Conservation (phyloP, 1,284 basidiomycete species). For the Cryptococcus deneoformans region DNA sequence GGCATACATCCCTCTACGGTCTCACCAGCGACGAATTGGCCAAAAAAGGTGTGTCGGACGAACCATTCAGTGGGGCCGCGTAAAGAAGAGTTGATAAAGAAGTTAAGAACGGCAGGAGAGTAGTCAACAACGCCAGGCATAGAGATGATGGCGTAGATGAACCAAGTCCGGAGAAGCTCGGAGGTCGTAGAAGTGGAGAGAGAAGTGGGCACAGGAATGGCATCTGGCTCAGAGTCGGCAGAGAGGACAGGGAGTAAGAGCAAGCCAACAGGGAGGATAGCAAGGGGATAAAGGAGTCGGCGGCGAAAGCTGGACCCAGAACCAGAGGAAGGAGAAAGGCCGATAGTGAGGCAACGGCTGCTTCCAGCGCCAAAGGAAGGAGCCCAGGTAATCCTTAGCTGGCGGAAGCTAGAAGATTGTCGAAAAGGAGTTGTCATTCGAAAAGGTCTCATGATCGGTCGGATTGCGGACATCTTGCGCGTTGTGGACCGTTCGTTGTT, state of each 20-base stretch:
- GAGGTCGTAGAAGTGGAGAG: background rate
- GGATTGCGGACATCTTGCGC: background rate
- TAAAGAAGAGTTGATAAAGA: constrained; percentile 56
- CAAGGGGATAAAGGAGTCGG: background rate
- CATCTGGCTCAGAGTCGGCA: background rate
- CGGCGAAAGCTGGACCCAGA: background rate
- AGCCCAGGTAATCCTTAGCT: background rate
- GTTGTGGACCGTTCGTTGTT: too few relatives aligned
- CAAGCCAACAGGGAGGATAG: background rate
- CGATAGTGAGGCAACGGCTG: background rate
- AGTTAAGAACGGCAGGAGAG: constrained; percentile 66
- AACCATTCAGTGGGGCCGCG: constrained; percentile 64
- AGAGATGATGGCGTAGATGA: constrained; percentile 77
- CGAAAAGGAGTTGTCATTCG: background rate
- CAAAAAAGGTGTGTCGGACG: constrained; percentile 80
- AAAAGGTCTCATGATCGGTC: background rate
- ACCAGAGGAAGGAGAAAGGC: background rate
- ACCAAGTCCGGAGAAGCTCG: constrained; percentile 62
- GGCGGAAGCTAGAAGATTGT: background rate
- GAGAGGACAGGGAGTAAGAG: background rate
- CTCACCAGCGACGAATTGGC: constrained; percentile 81
- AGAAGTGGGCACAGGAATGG: constrained; percentile 12
- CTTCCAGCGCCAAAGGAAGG: background rate
- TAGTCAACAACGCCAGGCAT: constrained; percentile 72
- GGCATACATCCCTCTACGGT: constrained; percentile 67